Conservation (phyloP, 2,329 filamentous ascomycete species). For the Myriosclerotinia duriaeana region DNA sequence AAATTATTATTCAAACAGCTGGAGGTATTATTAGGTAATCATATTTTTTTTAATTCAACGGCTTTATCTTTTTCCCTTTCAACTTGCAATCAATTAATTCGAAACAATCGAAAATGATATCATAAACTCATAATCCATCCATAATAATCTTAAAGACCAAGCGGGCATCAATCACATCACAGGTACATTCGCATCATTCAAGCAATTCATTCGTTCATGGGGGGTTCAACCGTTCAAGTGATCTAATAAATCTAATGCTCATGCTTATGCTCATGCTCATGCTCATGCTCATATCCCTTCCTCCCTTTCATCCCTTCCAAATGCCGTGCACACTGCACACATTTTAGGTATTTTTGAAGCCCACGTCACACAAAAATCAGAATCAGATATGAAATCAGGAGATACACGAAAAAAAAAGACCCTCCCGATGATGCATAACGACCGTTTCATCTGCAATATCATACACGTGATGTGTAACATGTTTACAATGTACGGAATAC, state of each 20-base stretch:
- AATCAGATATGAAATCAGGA: not conserved
- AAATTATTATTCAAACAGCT: not conserved
- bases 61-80: not conserved
- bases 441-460: conserved; percentile 23
- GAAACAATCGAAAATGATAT: no score
- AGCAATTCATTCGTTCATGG: no score
- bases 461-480: conserved; percentile 4
- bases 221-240: no score
- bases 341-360: conserved; percentile 10
- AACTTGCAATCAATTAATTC: not conserved
- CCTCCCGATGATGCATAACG: conserved; percentile 20
- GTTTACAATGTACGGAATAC: not conserved
- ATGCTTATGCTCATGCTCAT: not conserved
- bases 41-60: not conserved
- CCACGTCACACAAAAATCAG: not conserved
- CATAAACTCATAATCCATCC: no score
- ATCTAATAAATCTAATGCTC: no score
- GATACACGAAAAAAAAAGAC: not conserved
- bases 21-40: not conserved
- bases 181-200: no score
- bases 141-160: no score
- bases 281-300: not conserved
- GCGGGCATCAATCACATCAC: no score
- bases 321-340: conserved; percentile 18
- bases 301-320: not conserved